Percentiles rank a stretch among this genome's conserved stretches.
Evolutionary conservation across 495 filamentous ascomycete species (phyloP).

Genomic region (Daldinia decipiens): DNA sequence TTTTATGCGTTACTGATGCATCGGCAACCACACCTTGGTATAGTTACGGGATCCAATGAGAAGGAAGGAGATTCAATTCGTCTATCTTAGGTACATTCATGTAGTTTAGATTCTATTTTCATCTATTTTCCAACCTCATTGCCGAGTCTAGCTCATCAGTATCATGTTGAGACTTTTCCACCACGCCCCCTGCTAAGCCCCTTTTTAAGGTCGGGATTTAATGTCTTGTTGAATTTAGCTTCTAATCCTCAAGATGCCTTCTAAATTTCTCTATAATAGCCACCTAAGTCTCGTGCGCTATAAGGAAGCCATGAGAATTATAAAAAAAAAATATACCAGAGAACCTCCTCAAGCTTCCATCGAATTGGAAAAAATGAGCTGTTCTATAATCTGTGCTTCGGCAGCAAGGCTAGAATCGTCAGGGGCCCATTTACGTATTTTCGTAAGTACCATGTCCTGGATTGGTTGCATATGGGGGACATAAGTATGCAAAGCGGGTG

Average conservation of each 20-base stretch:
- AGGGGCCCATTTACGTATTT: slow-evolving; percentile 45
- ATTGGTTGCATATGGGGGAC: slow-evolving; percentile 45
- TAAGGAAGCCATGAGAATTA: background rate
- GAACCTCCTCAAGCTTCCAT: slow-evolving; percentile 34
- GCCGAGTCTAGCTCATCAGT: slow-evolving; percentile 15
- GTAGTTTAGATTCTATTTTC: slow-evolving; percentile 23
- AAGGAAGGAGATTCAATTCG: slow-evolving; percentile 23
- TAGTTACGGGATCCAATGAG: slow-evolving; percentile 25
- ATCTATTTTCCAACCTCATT: slow-evolving; percentile 18
- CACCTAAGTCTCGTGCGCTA: too few relatives aligned
- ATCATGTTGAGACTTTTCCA: slow-evolving; percentile 7
- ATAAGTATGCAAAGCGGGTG: slow-evolving; percentile 38
- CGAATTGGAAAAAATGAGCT: slow-evolving; percentile 37
- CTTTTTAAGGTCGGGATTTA: slow-evolving; percentile 7
- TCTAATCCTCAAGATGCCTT: background rate
- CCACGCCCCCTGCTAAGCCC: background rate
- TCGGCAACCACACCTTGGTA: slow-evolving; percentile 24
- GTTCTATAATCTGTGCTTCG: slow-evolving; percentile 45
- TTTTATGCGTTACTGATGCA: slow-evolving; percentile 17
- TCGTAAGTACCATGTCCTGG: slow-evolving; percentile 43
- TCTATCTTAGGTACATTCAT: slow-evolving; percentile 14
- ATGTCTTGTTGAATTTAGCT: slow-evolving; percentile 8
- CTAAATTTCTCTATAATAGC: background rate
- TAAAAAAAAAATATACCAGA: background rate
- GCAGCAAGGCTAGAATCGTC: slow-evolving; percentile 49